These are phyloP conservation scores for Aspergillus sp. DNA, from an alignment of 2,329 filamentous ascomycete species.

Conservation along the genomic window DNA sequence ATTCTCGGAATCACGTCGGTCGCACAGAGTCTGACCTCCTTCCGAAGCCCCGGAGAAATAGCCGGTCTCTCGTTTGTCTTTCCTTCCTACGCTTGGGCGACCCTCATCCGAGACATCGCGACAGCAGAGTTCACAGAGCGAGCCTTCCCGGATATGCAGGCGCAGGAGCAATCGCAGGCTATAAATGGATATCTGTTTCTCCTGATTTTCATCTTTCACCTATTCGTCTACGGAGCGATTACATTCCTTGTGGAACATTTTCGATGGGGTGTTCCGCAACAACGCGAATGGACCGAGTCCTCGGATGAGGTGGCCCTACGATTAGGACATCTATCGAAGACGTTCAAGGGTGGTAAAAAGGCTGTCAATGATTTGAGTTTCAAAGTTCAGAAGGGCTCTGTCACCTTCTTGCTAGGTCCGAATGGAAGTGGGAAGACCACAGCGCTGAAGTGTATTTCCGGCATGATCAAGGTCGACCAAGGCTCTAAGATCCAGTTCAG, in stretches of 20 bases:
- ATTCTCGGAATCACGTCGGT: not conserved
- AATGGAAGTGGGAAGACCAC: conserved; percentile 1
- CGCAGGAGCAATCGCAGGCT: too few relatives aligned
- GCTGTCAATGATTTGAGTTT: not conserved
- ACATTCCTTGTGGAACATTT: not conserved
- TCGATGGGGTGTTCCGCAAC: not conserved
- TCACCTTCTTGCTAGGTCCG: not conserved
- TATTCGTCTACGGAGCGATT: not conserved
- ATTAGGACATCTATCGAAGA: not conserved
- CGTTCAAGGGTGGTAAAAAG: not conserved
- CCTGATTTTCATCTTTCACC: not conserved
- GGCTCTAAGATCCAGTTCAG: not conserved
- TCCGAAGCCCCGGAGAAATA: not conserved
- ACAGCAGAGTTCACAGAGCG: not conserved
- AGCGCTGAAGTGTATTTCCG: not conserved
- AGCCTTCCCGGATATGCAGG: not conserved
- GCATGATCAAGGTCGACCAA: not conserved
- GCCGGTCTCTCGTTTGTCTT: not conserved
- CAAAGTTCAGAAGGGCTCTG: not conserved
- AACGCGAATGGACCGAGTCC: not conserved
- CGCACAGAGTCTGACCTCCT: not conserved
- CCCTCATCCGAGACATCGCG: not conserved
- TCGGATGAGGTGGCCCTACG: not conserved
- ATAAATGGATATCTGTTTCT: not conserved
- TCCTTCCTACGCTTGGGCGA: not conserved